A percentile compares a stretch with the other conserved stretches of the same genome.
These are phyloP conservation scores for Malassezia restricta DNA, from an alignment of 1,284 basidiomycete genomes.

Conservation along the genomic window DNA sequence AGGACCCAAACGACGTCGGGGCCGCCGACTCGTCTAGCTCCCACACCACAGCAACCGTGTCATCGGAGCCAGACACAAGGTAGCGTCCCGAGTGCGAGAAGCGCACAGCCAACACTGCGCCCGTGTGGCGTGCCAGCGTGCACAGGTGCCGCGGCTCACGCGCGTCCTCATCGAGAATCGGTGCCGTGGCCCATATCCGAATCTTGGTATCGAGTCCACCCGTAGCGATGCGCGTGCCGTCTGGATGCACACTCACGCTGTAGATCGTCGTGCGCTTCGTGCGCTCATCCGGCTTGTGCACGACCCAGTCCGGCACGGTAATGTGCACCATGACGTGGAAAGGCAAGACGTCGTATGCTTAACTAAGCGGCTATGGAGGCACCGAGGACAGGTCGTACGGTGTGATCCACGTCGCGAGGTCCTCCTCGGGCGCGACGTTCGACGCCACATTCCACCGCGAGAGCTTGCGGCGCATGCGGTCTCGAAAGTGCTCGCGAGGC, in stretches of 20 bases:
- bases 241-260: constrained; percentile 84
- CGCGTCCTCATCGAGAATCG: constrained; percentile 64
- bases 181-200: constrained; percentile 90
- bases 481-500: constrained; percentile 11
- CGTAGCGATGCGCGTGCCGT: constrained; percentile 87
- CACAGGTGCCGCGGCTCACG: constrained; percentile 76
- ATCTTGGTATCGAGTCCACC: constrained; percentile 90
- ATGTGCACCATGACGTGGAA: constrained; percentile 14
- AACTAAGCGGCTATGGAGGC: background rate
- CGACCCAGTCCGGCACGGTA: constrained; percentile 43
- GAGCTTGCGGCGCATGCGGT: constrained; percentile 7
- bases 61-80: constrained; percentile 91
- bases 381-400: constrained; percentile 2
- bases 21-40: constrained; percentile 57
- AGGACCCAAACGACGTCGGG: constrained; percentile 30
- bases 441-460: constrained; percentile 7
- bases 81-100: constrained; percentile 91
- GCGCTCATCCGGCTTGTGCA: constrained; percentile 44
- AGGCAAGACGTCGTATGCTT: background rate
- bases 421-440: constrained; percentile 1
- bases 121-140: constrained; percentile 84
- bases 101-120: constrained; percentile 81
- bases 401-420: constrained; percentile 15
- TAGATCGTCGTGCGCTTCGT: constrained; percentile 75
- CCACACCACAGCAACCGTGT: constrained; percentile 92